Base-by-base conservation (phyloP, 2,329 filamentous ascomycete genomes). In the Cryoendolithus antarcticus region DNA sequence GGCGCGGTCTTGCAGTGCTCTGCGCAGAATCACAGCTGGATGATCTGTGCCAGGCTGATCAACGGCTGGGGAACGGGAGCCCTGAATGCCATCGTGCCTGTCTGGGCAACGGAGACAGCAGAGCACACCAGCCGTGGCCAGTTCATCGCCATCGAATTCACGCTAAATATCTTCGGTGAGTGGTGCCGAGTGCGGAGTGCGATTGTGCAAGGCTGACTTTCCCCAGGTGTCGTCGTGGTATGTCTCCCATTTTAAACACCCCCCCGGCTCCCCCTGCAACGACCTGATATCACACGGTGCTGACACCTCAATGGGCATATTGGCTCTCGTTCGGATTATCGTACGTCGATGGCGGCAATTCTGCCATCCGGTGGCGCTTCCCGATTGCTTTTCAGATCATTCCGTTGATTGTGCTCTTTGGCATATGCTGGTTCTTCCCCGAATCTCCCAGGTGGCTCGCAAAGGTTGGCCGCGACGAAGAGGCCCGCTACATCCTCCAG, bases 161-260 rank as follows among this genome's bases (percentile, higher is more conserved):
- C 78, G 0, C 58, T 83, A 6, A 85, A 84, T 52, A 82, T 83
- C 44, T 75, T 82, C 35, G 79, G 79, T 50, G 76, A 82, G 1
- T 12, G 64, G 6, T 53, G 15, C 15, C 5, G 15, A 19, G 15
- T 19, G 15, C 5, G 15, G 15, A 19, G 15, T 19, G 15, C 15
- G 15, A 19, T 19, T 19, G 15, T 19, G 15, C 15, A 19, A 19
- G 15, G 15, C 15, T 19, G 15, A 19, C 15, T 19, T 19, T 19
- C 15, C 15, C 15, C 15, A 19, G 15, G 15, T 19, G 15, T 19
- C 15, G 15, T 19, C 15, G 15, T 19, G 15, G 15, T 19, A 19
- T 3, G 15, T 19, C 15, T 19, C 15, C 15, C 15, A 19, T 19
- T 5, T 27, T 3, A 8, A 7, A 6, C 15, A 3, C 15, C 15